phyloP scores from a whole-genome alignment of 768 basidiomycete genomes.

The Pisolithus tinctorius region DNA sequence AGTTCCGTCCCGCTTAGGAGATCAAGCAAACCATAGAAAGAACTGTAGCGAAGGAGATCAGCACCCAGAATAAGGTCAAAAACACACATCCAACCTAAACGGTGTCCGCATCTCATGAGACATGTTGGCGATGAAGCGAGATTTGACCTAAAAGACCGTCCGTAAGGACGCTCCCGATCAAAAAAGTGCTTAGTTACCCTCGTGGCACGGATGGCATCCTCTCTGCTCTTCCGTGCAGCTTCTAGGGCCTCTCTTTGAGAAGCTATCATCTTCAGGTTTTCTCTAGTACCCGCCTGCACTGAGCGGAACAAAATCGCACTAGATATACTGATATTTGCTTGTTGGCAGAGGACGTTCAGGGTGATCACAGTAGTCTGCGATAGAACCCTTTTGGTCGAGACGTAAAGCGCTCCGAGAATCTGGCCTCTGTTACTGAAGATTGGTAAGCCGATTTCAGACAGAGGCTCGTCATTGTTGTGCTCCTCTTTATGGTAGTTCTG shows the following conservation, averaged over 20 bases:
- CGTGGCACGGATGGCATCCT: constrained; percentile 68
- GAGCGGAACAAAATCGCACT: constrained; percentile 72
- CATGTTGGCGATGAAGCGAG: constrained; percentile 73
- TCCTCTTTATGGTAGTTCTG: constrained; percentile 56
- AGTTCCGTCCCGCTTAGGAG: constrained; percentile 67
- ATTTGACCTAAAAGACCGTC: constrained; percentile 50
- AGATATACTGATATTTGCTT: constrained; percentile 69
- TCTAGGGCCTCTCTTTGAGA: constrained; percentile 63
- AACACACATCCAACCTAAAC: constrained; percentile 39
- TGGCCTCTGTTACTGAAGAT: constrained; percentile 72
- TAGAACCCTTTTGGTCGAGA: constrained; percentile 61
- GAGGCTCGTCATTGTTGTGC: constrained; percentile 55
- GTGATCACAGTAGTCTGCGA: constrained; percentile 54
- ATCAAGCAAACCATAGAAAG: constrained; percentile 72
- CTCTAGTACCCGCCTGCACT: constrained; percentile 65
- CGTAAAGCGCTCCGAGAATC: constrained; percentile 65
- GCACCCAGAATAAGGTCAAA: neutral
- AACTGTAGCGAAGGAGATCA: constrained; percentile 31
- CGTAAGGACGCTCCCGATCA: neutral
- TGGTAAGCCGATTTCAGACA: constrained; percentile 62
- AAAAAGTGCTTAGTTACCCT: constrained; percentile 35
- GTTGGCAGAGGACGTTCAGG: constrained; percentile 60
- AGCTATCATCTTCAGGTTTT: constrained; percentile 75
- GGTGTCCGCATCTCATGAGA: constrained; percentile 74
- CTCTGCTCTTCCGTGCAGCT: constrained; percentile 60